Conservation (phyloP, 2,329 filamentous ascomycete genomes). For the Penicillium sp. region DNA sequence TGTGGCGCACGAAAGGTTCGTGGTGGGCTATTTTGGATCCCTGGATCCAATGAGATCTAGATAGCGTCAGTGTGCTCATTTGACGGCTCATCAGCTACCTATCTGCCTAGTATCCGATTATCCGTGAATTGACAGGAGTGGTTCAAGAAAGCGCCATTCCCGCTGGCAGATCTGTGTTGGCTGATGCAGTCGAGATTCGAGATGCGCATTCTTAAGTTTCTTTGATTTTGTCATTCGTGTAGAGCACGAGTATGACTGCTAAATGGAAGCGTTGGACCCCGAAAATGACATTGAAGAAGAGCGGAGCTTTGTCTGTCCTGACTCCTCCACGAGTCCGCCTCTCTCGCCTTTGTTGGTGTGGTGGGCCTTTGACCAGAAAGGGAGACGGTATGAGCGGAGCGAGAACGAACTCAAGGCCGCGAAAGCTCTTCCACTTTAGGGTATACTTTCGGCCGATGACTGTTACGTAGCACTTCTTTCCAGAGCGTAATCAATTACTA, state of each 20-base stretch:
- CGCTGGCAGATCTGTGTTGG: neutral
- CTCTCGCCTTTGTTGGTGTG: neutral
- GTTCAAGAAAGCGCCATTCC: neutral
- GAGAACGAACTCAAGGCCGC: neutral
- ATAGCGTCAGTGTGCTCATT: slow-evolving; percentile 1
- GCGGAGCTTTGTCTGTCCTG: neutral
- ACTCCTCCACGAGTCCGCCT: slow-evolving; percentile 2
- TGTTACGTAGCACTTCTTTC: neutral
- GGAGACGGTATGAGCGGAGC: slow-evolving; percentile 11
- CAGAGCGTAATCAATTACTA: neutral
- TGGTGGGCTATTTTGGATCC: neutral
- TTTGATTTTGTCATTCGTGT: neutral
- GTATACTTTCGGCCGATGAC: neutral
- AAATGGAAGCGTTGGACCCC: neutral
- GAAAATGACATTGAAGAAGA: neutral
- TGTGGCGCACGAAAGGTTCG: slow-evolving; percentile 2
- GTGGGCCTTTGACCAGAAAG: neutral
- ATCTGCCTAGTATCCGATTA: neutral
- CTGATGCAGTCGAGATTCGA: neutral
- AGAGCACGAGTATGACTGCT: neutral
- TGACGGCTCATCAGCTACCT: neutral
- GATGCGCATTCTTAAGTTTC: neutral
- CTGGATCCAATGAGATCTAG: neutral
- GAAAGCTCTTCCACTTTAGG: neutral
- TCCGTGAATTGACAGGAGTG: neutral